phyloP scores from a whole-genome alignment of 148 eudicot species.

The Chenopodium suecicum region DNA sequence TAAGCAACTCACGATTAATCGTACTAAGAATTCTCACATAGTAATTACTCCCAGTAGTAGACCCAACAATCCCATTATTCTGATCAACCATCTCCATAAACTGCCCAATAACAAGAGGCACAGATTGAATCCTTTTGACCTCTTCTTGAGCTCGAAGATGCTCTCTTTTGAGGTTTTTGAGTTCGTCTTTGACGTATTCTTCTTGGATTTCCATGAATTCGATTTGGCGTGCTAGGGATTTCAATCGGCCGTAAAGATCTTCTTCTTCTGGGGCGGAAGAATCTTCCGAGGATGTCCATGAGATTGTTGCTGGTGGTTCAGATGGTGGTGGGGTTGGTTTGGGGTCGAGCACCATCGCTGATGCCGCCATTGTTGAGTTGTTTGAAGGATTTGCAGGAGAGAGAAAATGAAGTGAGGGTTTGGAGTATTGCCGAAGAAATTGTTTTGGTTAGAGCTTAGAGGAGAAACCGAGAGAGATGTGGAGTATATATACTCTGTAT shows the following conservation, averaged over 20 bases:
- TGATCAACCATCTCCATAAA: conserved; percentile 93
- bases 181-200: conserved; percentile 88
- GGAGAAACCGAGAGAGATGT: too few species aligned
- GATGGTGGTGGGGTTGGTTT: conserved; percentile 30
- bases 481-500: too few species aligned
- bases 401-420: neutral
- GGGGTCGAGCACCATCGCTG: conserved; percentile 60
- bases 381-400: neutral
- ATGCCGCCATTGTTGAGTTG: conserved; percentile 39
- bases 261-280: conserved; percentile 27
- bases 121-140: conserved; percentile 83
- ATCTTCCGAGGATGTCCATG: neutral
- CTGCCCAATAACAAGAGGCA: conserved; percentile 84
- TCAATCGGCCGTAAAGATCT: conserved; percentile 66
- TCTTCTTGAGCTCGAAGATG: conserved; percentile 79
- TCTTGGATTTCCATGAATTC: conserved; percentile 86
- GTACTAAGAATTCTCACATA: conserved; percentile 81
- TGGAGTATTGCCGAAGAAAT: conserved; percentile 17
- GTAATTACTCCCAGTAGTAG: conserved; percentile 85
- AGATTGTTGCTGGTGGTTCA: neutral
- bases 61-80: conserved; percentile 83
- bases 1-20: conserved; percentile 69
- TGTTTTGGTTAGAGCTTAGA: too few species aligned
- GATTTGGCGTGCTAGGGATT: conserved; percentile 59
- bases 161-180: conserved; percentile 78